These are phyloP conservation scores for Thielaviopsis cerberus DNA, from an alignment of 2,329 filamentous ascomycete genomes.

Conservation along the genomic window DNA sequence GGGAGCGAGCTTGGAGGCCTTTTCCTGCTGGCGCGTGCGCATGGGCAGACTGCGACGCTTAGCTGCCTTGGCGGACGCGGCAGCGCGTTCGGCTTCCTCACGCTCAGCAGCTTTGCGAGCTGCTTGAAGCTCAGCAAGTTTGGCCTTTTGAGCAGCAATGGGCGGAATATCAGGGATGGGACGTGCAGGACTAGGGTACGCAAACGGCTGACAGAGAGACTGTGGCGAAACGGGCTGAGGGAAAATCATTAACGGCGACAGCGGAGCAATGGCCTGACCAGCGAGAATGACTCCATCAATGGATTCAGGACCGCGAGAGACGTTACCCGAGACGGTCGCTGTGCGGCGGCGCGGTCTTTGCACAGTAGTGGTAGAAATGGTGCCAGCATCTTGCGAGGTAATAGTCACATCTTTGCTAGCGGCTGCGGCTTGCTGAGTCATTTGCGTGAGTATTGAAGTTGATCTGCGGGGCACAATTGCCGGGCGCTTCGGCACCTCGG, in stretches of 20 bases:
- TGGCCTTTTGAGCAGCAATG: constrained; percentile 8
- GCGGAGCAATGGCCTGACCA: background rate
- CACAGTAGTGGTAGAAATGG: constrained; percentile 6
- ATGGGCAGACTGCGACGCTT: background rate
- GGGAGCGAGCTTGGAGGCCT: constrained; percentile 8
- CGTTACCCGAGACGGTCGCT: constrained; percentile 4
- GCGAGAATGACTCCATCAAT: constrained; percentile 6
- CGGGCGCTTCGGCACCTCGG: constrained; percentile 1
- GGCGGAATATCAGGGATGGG: constrained; percentile 11
- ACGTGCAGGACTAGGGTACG: constrained; percentile 4
- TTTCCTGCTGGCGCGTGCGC: constrained; percentile 8
- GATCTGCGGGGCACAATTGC: constrained; percentile 9
- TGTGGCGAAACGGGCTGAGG: constrained; percentile 3
- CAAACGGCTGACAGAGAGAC: background rate
- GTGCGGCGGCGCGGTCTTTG: constrained; percentile 5
- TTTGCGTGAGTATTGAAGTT: constrained; percentile 8
- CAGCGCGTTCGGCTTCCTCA: constrained; percentile 3
- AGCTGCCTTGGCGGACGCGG: background rate
- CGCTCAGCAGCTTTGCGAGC: constrained; percentile 2
- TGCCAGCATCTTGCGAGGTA: background rate
- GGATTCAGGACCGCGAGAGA: background rate
- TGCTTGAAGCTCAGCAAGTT: constrained; percentile 8
- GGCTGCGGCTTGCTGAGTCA: constrained; percentile 2
- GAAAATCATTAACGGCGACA: background rate
- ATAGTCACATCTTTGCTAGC: constrained; percentile 3